Base-by-base conservation (phyloP, 106 monocot species). In the Xerophyta viscosa region DNA sequence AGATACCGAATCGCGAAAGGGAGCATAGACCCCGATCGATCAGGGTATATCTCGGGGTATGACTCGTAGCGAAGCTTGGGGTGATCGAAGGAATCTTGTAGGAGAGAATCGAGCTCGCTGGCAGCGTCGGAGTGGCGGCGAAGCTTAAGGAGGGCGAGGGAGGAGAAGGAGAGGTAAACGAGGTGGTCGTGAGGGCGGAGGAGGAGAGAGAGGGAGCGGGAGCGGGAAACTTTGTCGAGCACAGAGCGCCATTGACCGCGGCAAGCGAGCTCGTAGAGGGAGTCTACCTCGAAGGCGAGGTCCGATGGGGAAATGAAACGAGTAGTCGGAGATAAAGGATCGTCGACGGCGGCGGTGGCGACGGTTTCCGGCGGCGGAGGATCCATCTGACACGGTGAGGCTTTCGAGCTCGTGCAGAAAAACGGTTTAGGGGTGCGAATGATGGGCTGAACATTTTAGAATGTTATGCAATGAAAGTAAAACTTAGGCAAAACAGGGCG, bases 1-100 rank as follows among this genome's bases (percentile, higher is more conserved):
- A 94, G 61, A 46, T 72, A 65, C 21, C 94, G 77, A 54, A 88
- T 27, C 23, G 78, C 46, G 41, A 94, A 88, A 20, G 88, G 88
- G 13, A 88, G 54, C 80, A 88, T 80, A 28, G 93, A 88, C 5
- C 93, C 87, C 17, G 50, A 39, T 0, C 74, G 73, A n/a, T 55
- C 50, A 7, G 82, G 83, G 60, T 87, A 87, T 48, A 25, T 31
- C 15, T 64, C 61, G 18, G 86, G 86, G 73, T 86, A 82, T 22
- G 92, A 45, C 8, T 86, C 76, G 73, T 78, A 91, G 21, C 64
- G 74, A 74, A 66, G 75, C 27, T 65, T 71, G 26, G 81, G 66
- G 37, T 63, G 56, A 20, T 69, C 68, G 71, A 81, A 78, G 48
- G 56, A 50, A 31, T 64, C 69, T 9, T 21, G 28, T 2, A 13